Base-by-base conservation (phyloP, 495 filamentous ascomycete genomes). In the Podospora pseudocomata region DNA sequence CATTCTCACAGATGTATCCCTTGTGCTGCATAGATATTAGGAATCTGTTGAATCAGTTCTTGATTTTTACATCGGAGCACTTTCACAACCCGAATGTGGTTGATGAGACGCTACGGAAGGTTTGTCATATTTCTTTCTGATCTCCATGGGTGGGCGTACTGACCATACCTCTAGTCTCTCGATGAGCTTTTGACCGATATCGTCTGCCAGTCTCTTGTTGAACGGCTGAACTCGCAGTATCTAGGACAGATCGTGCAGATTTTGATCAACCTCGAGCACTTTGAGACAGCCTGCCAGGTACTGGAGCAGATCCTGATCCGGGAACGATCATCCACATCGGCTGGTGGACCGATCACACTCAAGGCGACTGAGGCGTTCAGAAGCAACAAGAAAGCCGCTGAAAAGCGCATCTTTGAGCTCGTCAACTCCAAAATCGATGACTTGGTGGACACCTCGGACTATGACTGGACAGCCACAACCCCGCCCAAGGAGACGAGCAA, bases 341-440 rank as follows among this genome's bases (percentile, higher is more conserved):
- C 92, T 26, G 90, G 89, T 5, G 90, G 87, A 0, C 88, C 90
- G 2, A 85, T 97, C 19, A 85, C 86, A 9, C 81, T 99, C 1
- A 85, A 82, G 55, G 94, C 95, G 2, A 97, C 94, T 0, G 89
- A 91, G 71, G 86, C 90, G 65, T 99, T 99, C 76, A 85, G 86
- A 60, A 89, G 84, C 67, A 93, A 97, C 74, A 97, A 97, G 80
- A 97, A 97, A 80, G 93, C 91, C 1, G 95, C 95, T 7, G 94
- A 97, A 73, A 97, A 97, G 78, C 90, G 95, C 18, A 97, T 99
- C 63, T 99, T 99, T 75, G 96, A 98, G 79, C 85, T 99, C 0
- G 95, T 99, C 59, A 97, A 98, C 78, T 96, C 92, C 59, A 99
- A 99, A 78, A 97, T 99, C 70, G 94, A 98, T 72, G 96, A 98